Evolutionary conservation across 176 grass and related monocot genomes (phyloP).

Genomic region (Triticum monococcum): DNA sequence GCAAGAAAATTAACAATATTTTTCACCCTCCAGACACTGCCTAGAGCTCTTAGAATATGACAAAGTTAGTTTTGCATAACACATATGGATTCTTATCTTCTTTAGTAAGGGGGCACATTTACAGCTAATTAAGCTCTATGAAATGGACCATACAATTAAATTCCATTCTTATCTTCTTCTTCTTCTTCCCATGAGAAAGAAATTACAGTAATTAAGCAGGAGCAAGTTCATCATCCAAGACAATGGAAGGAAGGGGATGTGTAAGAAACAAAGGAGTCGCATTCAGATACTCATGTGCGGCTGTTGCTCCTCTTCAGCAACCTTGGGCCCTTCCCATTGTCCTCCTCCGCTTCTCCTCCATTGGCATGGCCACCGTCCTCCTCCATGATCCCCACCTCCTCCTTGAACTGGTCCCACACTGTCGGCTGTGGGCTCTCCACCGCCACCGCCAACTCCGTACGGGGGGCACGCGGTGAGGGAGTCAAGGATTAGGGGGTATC

Average conservation of each 20-base stretch:
- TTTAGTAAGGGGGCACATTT: too few species aligned
- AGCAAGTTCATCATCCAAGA: neutral
- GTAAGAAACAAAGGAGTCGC: constrained; percentile 1
- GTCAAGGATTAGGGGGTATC: too few species aligned
- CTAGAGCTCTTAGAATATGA: too few species aligned
- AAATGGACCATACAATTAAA: neutral
- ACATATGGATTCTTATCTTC: too few species aligned
- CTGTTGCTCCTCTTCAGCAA: constrained; percentile 4
- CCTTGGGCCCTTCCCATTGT: neutral
- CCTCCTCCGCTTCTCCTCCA: neutral
- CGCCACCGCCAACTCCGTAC: too few species aligned
- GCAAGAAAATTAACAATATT: too few species aligned
- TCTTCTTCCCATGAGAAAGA: neutral
- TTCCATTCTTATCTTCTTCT: neutral
- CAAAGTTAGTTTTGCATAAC: too few species aligned
- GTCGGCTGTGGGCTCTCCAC: too few species aligned
- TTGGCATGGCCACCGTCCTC: neutral
- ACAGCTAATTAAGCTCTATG: neutral
- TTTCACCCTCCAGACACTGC: too few species aligned
- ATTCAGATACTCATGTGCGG: constrained; percentile 39
- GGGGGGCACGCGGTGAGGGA: too few species aligned
- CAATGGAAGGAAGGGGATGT: neutral
- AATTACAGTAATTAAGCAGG: neutral
- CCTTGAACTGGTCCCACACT: too few species aligned
- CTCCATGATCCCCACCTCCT: too few species aligned